Base-by-base conservation (phyloP, 768 basidiomycete species). In the Suillus placidus region DNA sequence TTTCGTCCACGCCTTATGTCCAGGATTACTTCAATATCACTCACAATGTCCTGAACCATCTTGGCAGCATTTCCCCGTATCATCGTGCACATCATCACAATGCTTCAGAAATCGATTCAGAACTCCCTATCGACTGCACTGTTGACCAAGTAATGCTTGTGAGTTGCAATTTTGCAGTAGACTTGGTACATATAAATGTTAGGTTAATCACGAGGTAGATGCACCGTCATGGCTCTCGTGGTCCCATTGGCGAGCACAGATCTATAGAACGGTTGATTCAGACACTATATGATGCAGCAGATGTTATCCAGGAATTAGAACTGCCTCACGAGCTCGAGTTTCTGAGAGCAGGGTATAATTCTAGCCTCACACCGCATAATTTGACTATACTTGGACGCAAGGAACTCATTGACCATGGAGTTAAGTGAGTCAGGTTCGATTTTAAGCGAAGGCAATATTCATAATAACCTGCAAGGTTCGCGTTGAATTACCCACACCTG, bases 61-160 rank as follows among this genome's bases (percentile, higher is more conserved):
- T 82, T 20, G 80, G 75, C 13, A 80, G 74, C 63, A 66, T 82
- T 57, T 75, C 78, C 2, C 80, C 81, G 6, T 81, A 82, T 65
- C 73, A 72, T 54, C 71, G 74, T 60, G 75, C 76, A 1, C 74
- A 76, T 14, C 68, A 69, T 23, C 66, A 75, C 12, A 65, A 67
- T 16, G 78, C 78, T 9, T 66, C 79, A 49, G 65, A 70, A 52
- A 68, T 61, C 30, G 64, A 69, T 54, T 42, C 38, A 30, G 30
- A 60, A 13, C 74, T 82, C 8, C 79, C 81, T 9, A 70, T 60
- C 34, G 80, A 81, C 71, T 80, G 81, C 67, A 71, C 65, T 56
- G 75, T 82, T 42, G 74, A 79, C 49, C 79, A 80, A 67, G 78
- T 81, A 64, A 70, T 79, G 71, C 63, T 79, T 67, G 81, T 81